phyloP scores from a whole-genome alignment of 148 eudicot genomes.

The Silene latifolia region DNA sequence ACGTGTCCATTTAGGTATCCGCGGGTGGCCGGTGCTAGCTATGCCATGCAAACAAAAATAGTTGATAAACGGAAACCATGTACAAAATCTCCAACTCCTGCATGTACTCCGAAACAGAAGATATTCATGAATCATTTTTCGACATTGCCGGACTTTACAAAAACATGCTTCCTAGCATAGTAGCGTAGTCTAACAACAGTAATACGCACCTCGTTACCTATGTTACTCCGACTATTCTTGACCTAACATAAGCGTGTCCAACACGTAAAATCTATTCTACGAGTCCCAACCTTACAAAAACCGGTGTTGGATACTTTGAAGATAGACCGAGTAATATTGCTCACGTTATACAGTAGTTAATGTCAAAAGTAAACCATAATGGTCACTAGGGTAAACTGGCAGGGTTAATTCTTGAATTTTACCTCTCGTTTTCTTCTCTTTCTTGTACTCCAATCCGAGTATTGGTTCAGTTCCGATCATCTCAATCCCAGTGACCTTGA shows the following conservation, averaged over 20 bases:
- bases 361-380: slow-evolving; percentile 69
- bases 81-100: background rate
- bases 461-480: slow-evolving; percentile 81
- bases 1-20: too few species aligned
- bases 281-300: too few species aligned
- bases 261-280: too few species aligned
- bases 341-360: slow-evolving; percentile 16
- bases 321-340: too few species aligned
- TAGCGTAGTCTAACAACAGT: too few species aligned
- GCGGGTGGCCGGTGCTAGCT: too few species aligned
- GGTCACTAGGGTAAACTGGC: slow-evolving; percentile 91
- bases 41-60: too few species aligned
- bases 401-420: slow-evolving; percentile 52
- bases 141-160: slow-evolving; percentile 7
- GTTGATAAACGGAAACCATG: too few species aligned
- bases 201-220: background rate
- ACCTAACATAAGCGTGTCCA: too few species aligned
- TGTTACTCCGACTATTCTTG: too few species aligned
- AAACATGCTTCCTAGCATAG: background rate
- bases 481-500: slow-evolving; percentile 41
- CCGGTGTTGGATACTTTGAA: too few species aligned
- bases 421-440: slow-evolving; percentile 58
- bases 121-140: background rate
- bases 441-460: slow-evolving; percentile 47
- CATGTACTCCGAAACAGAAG: background rate